phyloP scores from a whole-genome alignment of 345 rosid genomes.

The Lepidium sativum region DNA sequence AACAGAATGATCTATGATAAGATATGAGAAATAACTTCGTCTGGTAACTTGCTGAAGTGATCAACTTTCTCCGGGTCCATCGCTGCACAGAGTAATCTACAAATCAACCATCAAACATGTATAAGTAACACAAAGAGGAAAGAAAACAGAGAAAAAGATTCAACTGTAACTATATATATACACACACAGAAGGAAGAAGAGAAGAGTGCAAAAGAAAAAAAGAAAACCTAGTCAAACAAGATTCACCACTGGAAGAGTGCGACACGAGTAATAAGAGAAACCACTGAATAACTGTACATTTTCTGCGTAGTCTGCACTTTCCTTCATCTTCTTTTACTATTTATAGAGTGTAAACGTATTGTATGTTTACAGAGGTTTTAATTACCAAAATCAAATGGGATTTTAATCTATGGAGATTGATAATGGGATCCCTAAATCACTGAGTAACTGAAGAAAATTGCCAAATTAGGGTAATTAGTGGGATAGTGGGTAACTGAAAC shows the following conservation, averaged over 20 bases:
- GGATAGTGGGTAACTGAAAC: no score
- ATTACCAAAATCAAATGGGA: neutral
- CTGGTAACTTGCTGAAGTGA: conserved; percentile 6
- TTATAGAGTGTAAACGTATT: neutral
- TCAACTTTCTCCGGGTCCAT: conserved; percentile 1
- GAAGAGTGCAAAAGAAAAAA: neutral
- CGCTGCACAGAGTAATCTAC: neutral
- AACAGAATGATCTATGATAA: conserved; percentile 8
- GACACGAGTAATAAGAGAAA: no score
- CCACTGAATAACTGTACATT: no score
- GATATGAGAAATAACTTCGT: conserved; percentile 7
- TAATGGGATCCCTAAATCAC: neutral
- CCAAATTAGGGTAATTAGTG: no score
- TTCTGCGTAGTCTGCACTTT: no score
- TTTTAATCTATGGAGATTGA: neutral
- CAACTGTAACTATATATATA: neutral
- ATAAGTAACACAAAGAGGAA: neutral
- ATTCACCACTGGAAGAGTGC: neutral
- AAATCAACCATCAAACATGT: neutral
- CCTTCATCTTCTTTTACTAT: no score
- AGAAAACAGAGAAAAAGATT: neutral
- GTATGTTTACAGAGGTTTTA: neutral
- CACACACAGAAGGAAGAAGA: neutral
- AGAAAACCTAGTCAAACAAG: neutral
- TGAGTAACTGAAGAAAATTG: neutral